Percentiles rank a stretch among this genome's conserved stretches.
phyloP scores from a whole-genome alignment of 202 grass and related monocot species.

The Miscanthus sacchariflorus region DNA sequence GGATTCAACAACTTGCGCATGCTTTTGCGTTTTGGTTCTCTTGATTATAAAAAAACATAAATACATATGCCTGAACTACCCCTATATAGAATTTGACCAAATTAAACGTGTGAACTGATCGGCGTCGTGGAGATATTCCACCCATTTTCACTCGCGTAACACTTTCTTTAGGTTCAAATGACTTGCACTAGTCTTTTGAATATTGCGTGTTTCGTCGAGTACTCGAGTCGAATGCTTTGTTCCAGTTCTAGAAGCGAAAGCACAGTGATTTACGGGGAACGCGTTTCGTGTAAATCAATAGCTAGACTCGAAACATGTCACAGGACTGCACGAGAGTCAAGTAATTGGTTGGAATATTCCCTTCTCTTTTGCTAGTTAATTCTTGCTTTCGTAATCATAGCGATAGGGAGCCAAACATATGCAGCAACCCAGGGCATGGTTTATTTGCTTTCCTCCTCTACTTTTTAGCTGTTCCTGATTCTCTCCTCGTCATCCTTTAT shows the following conservation, averaged over 20 bases:
- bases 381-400: constrained; percentile 20
- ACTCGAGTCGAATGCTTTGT: neutral
- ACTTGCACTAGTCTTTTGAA: neutral
- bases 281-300: constrained; percentile 11
- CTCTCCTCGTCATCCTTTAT: neutral
- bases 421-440: neutral
- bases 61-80: too few relatives aligned
- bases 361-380: constrained; percentile 33
- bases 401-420: constrained; percentile 43
- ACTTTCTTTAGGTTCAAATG: neutral
- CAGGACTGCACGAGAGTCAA: constrained; percentile 41
- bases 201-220: too few relatives aligned
- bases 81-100: too few relatives aligned
- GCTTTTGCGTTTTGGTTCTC: neutral
- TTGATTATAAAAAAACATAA: too few relatives aligned
- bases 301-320: constrained; percentile 28
- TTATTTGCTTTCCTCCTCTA: neutral
- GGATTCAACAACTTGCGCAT: too few relatives aligned
- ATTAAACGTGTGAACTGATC: neutral
- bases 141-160: too few relatives aligned
- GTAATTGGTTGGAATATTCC: constrained; percentile 44
- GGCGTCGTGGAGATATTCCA: too few relatives aligned
- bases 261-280: constrained; percentile 5
- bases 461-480: constrained; percentile 33
- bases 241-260: neutral